Evolutionary conservation across 495 filamentous ascomycete genomes (phyloP).

Genomic region (Daldinia childiae): DNA sequence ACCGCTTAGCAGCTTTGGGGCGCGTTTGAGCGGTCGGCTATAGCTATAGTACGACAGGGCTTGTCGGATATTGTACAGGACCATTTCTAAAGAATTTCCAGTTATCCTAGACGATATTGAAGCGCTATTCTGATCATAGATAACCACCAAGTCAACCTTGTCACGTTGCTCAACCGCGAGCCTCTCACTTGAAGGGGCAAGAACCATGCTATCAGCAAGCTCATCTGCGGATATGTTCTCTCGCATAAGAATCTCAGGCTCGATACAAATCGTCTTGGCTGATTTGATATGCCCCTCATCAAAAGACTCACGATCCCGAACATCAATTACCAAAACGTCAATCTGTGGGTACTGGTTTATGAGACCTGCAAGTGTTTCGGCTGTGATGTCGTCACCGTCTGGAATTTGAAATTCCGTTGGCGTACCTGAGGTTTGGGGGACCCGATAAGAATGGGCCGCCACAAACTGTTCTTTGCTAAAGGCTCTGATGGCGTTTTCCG

Average conservation of each 20-base stretch:
- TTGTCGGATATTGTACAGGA: conserved; percentile 75
- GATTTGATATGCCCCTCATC: conserved; percentile 88
- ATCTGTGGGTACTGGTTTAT: conserved; percentile 60
- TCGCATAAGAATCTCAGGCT: conserved; percentile 77
- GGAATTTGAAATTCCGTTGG: conserved; percentile 54
- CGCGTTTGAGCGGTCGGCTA: conserved; percentile 68
- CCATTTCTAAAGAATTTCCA: conserved; percentile 58
- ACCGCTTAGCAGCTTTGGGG: conserved; percentile 80
- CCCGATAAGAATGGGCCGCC: conserved; percentile 45
- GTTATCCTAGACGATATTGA: conserved; percentile 55
- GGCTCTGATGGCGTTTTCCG: conserved; percentile 30
- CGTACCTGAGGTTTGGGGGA: conserved; percentile 40
- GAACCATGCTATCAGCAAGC: conserved; percentile 80
- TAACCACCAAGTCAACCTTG: conserved; percentile 86
- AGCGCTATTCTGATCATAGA: conserved; percentile 79
- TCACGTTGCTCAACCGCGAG: conserved; percentile 77
- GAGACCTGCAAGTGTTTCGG: conserved; percentile 71
- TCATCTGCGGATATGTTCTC: conserved; percentile 86
- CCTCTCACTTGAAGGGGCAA: conserved; percentile 79
- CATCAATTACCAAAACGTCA: conserved; percentile 83
- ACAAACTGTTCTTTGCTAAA: conserved; percentile 45
- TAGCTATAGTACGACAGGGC: conserved; percentile 87
- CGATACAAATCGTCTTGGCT: conserved; percentile 84
- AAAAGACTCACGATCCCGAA: conserved; percentile 81
- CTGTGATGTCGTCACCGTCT: conserved; percentile 68